phyloP scores from a whole-genome alignment of 2,329 filamentous ascomycete genomes.

The Apiospora hydei region DNA sequence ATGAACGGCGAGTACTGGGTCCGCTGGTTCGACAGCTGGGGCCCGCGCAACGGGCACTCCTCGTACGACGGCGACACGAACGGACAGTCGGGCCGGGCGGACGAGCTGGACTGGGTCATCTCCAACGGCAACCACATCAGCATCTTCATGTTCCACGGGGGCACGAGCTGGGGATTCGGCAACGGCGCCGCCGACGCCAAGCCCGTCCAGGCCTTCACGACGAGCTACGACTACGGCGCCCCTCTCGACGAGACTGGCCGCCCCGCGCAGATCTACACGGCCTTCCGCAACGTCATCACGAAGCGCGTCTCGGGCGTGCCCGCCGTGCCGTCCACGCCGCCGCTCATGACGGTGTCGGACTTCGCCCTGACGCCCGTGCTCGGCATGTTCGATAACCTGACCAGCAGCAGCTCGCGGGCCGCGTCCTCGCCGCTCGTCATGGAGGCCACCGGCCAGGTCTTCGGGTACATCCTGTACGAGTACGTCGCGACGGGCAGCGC shows the following conservation, averaged over 20 bases:
- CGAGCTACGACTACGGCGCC: conserved; percentile 59
- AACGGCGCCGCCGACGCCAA: conserved; percentile 54
- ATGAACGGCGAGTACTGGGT: conserved; percentile 60
- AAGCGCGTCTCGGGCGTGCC: conserved; percentile 50
- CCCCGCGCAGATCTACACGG: conserved; percentile 51
- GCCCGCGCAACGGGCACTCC: conserved; percentile 45
- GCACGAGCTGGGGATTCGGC: conserved; percentile 57
- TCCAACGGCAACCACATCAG: conserved; percentile 47
- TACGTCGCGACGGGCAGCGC: conserved; percentile 39
- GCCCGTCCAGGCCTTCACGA: conserved; percentile 48
- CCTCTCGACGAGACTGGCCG: conserved; percentile 58
- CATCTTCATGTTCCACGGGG: conserved; percentile 62
- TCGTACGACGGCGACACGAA: conserved; percentile 39
- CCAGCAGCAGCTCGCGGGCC: conserved; percentile 31
- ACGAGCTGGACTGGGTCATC: conserved; percentile 48
- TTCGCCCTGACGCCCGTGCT: conserved; percentile 47
- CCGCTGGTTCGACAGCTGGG: conserved; percentile 53
- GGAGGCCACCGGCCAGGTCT: conserved; percentile 53
- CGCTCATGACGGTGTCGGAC: conserved; percentile 43
- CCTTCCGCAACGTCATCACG: conserved; percentile 48
- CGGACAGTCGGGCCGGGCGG: conserved; percentile 37
- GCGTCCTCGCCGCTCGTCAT: conserved; percentile 47
- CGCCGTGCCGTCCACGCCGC: conserved; percentile 43
- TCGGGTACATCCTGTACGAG: conserved; percentile 54
- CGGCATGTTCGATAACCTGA: conserved; percentile 47